Base-by-base conservation (phyloP, 2,329 filamentous ascomycete species). In the Fusarium avenaceum region DNA sequence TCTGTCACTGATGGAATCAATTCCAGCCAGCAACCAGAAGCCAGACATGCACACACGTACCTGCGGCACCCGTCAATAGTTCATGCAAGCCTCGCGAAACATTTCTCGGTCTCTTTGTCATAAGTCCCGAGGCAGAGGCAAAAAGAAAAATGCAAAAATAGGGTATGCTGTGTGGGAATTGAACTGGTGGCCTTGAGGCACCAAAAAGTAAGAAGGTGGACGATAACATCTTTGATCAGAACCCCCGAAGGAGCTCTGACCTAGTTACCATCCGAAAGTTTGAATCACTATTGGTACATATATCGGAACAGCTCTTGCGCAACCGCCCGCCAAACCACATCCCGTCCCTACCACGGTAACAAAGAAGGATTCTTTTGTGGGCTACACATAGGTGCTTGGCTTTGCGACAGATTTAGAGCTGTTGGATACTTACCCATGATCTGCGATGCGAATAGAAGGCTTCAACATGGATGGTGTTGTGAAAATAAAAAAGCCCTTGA, bases 221-320 rank as follows among this genome's bases (percentile, higher is more conserved):
- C 28, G 38, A 62, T 63, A 61, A 26, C 59, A 63, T 63, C 59
- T 45, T 63, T 63, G 59, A 63, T 46, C 32, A 35, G 58, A 63
- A 17, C 52, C 50, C 33, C 57, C 44, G 32, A 63, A 32, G 30
- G 55, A 46, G 28, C 28, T 26, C 57, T 48, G 26, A 54, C 59
- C 59, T 63, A 63, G 59, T 51, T 42, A 63, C 59, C 59, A 63
- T 63, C 59, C 49, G 26, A 19, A 4, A 2, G 6, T 20, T 13
- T 6, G 2, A 4, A n/a, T 2, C 8, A 8, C 14, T 42, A 39
- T 44, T 14, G 6, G 3, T 2, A 0, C 11, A 17, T 10, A 63
- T 56, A 30, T 30, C 4, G 28, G 28, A 13, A 13, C 24, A 24
- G 7, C 24, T 24, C 6, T 24, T 13, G 10, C 28, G 4, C 4